A percentile compares a stretch with the other conserved stretches of the same genome.
Conservation (phyloP, 768 basidiomycete genomes). For the Suillus ampliporus region DNA sequence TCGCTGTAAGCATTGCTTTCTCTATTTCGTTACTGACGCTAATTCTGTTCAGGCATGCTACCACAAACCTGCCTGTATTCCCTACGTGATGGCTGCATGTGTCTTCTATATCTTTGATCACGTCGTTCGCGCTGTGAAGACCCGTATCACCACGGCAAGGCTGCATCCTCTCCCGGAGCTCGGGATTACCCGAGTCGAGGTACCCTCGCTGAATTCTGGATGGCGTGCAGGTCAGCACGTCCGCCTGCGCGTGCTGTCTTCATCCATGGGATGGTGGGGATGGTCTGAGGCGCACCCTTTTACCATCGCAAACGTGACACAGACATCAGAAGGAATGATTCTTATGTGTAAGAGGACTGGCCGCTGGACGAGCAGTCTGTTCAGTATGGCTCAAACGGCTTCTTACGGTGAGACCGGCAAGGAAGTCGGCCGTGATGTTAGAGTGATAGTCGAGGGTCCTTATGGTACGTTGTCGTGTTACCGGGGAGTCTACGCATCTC, state of each 20-base stretch:
- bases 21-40: constrained; percentile 10
- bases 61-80: constrained; percentile 35
- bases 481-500: background rate
- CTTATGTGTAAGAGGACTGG: constrained; percentile 57
- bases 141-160: constrained; percentile 49
- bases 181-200: constrained; percentile 50
- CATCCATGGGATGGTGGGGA: constrained; percentile 44
- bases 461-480: constrained; percentile 39
- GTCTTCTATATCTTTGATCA: constrained; percentile 53
- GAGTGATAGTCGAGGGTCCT: constrained; percentile 54
- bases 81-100: constrained; percentile 47
- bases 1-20: constrained; percentile 33
- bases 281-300: constrained; percentile 58
- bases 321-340: constrained; percentile 50
- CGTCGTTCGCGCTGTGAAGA: constrained; percentile 50
- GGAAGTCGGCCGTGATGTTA: constrained; percentile 28
- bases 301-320: constrained; percentile 51
- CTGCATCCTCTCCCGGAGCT: constrained; percentile 53
- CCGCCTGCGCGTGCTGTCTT: constrained; percentile 50
- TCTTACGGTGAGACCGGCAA: constrained; percentile 29
- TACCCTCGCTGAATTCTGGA: constrained; percentile 51
- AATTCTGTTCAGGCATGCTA: constrained; percentile 26
- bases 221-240: constrained; percentile 70
- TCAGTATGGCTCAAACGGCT: constrained; percentile 43
- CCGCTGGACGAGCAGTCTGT: constrained; percentile 53